Percentiles rank a stretch among this genome's conserved stretches.
phyloP scores from a whole-genome alignment of 2,329 filamentous ascomycete genomes.

The Fusarium sulawesiense region DNA sequence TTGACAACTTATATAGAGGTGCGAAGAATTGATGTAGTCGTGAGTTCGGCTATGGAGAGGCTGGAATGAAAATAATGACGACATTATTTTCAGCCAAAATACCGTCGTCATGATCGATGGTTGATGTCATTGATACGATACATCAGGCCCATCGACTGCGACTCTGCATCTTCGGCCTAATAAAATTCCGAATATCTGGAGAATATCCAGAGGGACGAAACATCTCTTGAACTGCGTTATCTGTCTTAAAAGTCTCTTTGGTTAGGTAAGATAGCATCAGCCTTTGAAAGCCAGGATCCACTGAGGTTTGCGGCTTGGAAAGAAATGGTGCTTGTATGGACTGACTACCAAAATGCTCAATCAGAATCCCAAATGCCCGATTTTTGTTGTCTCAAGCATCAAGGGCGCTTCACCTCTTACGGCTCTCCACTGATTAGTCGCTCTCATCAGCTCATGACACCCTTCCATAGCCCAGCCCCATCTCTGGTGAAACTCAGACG shows the following conservation, averaged over 20 bases:
- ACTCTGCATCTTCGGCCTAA: neutral
- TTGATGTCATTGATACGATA: constrained; percentile 35
- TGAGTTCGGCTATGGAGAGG: neutral
- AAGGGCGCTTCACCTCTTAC: constrained; percentile 1
- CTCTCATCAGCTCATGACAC: constrained; percentile 3
- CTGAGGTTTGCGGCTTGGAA: neutral
- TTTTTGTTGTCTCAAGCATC: neutral
- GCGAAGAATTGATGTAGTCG: neutral
- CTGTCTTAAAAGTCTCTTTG: no score
- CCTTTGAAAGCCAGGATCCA: neutral
- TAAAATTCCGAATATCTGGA: neutral
- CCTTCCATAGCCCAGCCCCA: constrained; percentile 16
- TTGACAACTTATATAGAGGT: neutral
- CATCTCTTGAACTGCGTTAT: neutral
- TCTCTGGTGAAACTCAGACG: constrained; percentile 4
- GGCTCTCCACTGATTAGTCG: constrained; percentile 15
- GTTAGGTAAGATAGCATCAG: no score
- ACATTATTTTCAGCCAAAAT: constrained; percentile 5
- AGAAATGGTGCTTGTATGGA: neutral
- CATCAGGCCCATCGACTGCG: neutral
- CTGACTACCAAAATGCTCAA: neutral
- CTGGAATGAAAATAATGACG: constrained; percentile 17
- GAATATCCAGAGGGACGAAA: neutral
- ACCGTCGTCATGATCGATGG: constrained; percentile 11
- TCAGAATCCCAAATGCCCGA: no score